Evolutionary conservation across 768 basidiomycete genomes (phyloP).

Genomic region (Pisolithus orientalis): DNA sequence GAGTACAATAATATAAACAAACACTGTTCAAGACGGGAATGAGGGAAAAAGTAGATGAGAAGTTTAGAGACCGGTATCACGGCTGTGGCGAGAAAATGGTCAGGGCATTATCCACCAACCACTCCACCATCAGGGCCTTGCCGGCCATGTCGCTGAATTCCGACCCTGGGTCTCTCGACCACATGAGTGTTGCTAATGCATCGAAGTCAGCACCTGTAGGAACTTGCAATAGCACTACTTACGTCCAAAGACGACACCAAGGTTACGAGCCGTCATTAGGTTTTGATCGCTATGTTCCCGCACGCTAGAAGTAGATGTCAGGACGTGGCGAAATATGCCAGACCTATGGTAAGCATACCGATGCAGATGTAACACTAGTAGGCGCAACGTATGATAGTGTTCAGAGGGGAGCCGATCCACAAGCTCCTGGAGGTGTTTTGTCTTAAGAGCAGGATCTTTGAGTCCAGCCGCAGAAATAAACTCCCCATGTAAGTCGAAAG

Average conservation of each 20-base stretch:
- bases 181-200: constrained; percentile 86
- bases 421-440: constrained; percentile 55
- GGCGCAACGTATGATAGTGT: constrained; percentile 80
- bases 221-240: constrained; percentile 26
- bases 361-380: constrained; percentile 83
- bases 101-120: constrained; percentile 87
- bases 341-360: constrained; percentile 41
- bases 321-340: neutral
- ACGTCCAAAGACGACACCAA: constrained; percentile 99
- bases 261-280: constrained; percentile 90
- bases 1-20: constrained; percentile 25
- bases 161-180: constrained; percentile 74
- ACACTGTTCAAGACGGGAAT: neutral
- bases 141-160: constrained; percentile 99
- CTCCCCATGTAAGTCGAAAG: constrained; percentile 84
- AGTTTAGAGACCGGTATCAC: constrained; percentile 7
- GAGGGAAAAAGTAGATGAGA: constrained; percentile 5
- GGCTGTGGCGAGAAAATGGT: constrained; percentile 34
- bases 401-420: constrained; percentile 76
- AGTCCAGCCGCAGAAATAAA: constrained; percentile 76
- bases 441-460: constrained; percentile 55
- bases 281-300: constrained; percentile 65
- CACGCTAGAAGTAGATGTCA: constrained; percentile 33
- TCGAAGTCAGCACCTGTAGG: neutral
- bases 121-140: constrained; percentile 88